Evolutionary conservation across 345 rosid species (phyloP), one percentile per base, ranked within the genome.

Genomic region (Arabidopsis suecica): DNA sequence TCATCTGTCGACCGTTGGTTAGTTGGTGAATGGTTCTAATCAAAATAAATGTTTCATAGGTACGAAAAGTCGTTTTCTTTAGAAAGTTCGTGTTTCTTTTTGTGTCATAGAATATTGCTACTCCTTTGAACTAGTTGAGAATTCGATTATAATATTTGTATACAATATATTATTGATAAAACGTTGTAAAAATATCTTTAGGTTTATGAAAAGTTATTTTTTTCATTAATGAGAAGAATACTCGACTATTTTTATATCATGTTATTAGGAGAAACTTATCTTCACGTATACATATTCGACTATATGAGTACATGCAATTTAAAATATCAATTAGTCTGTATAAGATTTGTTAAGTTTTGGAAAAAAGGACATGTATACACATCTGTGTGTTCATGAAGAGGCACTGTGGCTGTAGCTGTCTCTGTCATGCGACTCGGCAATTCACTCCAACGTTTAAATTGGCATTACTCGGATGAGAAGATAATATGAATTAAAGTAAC

Each of bases 361-460:
- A 42, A 25, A 9, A n/a, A 38, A 37, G 63, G 67, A 23, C 60
- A 71, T 47, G 63, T 38, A 57, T 67, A 33, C 13, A 36, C 16
- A 53, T 61, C n/a, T 44, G 71, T 73, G 71, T 63, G 54, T 54
- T 16, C 68, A 41, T 73, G 78, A 73, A 73, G 78, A 69, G 79
- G 41, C 79, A 69, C 57, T 14, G 75, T 68, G 74, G 22, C 74
- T 68, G 62, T 75, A 61, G 9, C 1, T 68, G 79, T 61, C 79
- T 51, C 79, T 62, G 50, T 76, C 75, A 62, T 76, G 70, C 65
- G 75, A 74, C 72, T 74, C 72, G 78, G 78, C 78, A 45, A 65
- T 65, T 73, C 30, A 34, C 57, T 22, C 71, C 40, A 56, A 74
- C 49, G 50, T 23, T 40, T 74, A 7, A n/a, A 65, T 74, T 74